Evolutionary conservation across 352 stramenopile species (phyloP).

Genomic region (Pythium monospermum): DNA sequence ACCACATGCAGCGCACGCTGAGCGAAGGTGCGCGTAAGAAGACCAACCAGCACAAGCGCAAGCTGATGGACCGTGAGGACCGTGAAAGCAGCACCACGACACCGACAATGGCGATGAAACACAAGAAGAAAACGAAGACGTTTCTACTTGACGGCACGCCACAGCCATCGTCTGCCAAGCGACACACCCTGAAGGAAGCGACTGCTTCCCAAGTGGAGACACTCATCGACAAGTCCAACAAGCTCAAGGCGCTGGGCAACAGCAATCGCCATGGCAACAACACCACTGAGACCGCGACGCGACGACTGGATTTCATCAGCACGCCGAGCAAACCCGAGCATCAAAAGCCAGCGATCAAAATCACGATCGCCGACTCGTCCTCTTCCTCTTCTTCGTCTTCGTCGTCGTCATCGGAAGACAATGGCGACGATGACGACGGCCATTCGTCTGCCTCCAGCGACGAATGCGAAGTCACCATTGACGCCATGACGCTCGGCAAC

Average conservation of each 20-base stretch:
- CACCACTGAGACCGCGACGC: slow-evolving; percentile 20
- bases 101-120: background rate
- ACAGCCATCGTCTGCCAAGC: background rate
- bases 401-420: slow-evolving; percentile 13
- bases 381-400: slow-evolving; percentile 8
- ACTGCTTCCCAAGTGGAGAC: background rate
- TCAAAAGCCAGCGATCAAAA: background rate
- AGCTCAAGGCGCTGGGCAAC: no score
- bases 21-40: slow-evolving; percentile 24
- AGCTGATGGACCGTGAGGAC: slow-evolving; percentile 5
- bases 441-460: slow-evolving; percentile 22
- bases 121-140: slow-evolving; percentile 11
- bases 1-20: slow-evolving; percentile 22
- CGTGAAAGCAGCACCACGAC: no score
- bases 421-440: no score
- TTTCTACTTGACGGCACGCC: slow-evolving; percentile 10
- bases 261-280: no score
- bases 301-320: slow-evolving; percentile 16
- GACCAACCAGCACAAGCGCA: slow-evolving; percentile 13
- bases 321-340: slow-evolving; percentile 12
- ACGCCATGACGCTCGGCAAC: slow-evolving; percentile 60
- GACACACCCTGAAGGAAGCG: background rate
- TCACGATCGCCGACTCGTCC: no score
- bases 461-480: slow-evolving; percentile 58
- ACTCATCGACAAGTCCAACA: background rate